Percentiles rank a stretch among this genome's conserved stretches.
phyloP scores from a whole-genome alignment of 129 eudicot genomes.

The Lactuca sativa region DNA sequence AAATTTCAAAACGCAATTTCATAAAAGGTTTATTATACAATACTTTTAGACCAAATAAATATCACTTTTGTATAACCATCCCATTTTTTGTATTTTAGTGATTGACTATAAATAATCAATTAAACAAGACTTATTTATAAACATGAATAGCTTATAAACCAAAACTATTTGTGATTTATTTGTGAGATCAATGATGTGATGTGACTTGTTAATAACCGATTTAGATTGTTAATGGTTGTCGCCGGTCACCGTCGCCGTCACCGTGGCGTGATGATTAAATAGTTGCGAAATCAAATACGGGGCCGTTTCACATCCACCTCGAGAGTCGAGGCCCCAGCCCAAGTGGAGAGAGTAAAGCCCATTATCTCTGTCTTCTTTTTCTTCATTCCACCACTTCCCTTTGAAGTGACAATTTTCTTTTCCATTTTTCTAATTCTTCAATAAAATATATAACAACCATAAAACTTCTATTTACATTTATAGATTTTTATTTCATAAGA shows the following conservation, averaged over 20 bases:
- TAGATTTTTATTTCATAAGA: neutral
- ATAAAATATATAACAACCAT: slow-evolving; percentile 1
- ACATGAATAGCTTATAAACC: neutral
- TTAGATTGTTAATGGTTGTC: slow-evolving; percentile 26
- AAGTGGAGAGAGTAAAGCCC: slow-evolving; percentile 27
- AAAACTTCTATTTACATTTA: neutral
- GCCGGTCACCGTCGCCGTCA: neutral
- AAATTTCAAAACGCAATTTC: too few relatives aligned
- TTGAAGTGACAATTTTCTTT: slow-evolving; percentile 35
- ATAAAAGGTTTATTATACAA: too few relatives aligned
- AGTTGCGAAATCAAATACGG: slow-evolving; percentile 18
- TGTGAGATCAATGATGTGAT: neutral
- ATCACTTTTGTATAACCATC: neutral
- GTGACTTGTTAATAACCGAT: neutral
- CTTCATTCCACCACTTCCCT: slow-evolving; percentile 24
- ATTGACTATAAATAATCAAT: neutral
- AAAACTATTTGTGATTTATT: too few relatives aligned
- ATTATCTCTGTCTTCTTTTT: slow-evolving; percentile 33
- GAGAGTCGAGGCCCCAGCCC: slow-evolving; percentile 30
- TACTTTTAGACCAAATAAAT: too few relatives aligned
- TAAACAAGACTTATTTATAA: too few relatives aligned
- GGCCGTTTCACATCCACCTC: slow-evolving; percentile 3
- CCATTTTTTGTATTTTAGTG: neutral
- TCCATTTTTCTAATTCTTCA: neutral
- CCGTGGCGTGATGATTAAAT: slow-evolving; percentile 29